These are phyloP conservation scores for Chionographis japonica DNA, from an alignment of 106 monocot species.

Conservation along the genomic window DNA sequence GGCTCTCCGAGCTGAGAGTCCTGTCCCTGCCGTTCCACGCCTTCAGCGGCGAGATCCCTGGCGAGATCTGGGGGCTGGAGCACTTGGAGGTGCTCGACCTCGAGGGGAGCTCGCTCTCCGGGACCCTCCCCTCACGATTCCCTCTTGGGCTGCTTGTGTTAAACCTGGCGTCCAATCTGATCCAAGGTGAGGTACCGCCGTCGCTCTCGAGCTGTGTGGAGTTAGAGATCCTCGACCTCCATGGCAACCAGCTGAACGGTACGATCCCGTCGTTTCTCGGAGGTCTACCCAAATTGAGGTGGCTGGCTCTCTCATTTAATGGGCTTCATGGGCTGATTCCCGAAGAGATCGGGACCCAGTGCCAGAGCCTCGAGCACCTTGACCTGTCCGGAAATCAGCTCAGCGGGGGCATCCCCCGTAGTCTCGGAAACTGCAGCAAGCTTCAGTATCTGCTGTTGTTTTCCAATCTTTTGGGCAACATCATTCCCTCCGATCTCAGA, in stretches of 20 bases:
- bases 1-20: constrained; percentile 32
- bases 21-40: constrained; percentile 66
- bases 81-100: constrained; percentile 43
- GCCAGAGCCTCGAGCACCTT: constrained; percentile 33
- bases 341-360: constrained; percentile 23
- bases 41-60: constrained; percentile 44
- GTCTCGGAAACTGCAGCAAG: constrained; percentile 54
- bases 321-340: constrained; percentile 31
- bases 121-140: constrained; percentile 36
- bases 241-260: constrained; percentile 53
- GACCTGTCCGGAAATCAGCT: constrained; percentile 57
- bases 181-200: constrained; percentile 53
- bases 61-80: constrained; percentile 20
- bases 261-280: constrained; percentile 35
- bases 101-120: constrained; percentile 36
- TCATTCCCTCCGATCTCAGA: constrained; percentile 55
- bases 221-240: constrained; percentile 60
- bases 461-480: constrained; percentile 55
- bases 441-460: constrained; percentile 43
- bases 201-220: constrained; percentile 31
- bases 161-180: constrained; percentile 45
- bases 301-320: constrained; percentile 38
- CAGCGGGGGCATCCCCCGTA: constrained; percentile 39
- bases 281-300: constrained; percentile 27
- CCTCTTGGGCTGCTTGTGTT: constrained; percentile 35